phyloP scores from a whole-genome alignment of 1,284 basidiomycete genomes.

The Taiwanofungus camphoratus region DNA sequence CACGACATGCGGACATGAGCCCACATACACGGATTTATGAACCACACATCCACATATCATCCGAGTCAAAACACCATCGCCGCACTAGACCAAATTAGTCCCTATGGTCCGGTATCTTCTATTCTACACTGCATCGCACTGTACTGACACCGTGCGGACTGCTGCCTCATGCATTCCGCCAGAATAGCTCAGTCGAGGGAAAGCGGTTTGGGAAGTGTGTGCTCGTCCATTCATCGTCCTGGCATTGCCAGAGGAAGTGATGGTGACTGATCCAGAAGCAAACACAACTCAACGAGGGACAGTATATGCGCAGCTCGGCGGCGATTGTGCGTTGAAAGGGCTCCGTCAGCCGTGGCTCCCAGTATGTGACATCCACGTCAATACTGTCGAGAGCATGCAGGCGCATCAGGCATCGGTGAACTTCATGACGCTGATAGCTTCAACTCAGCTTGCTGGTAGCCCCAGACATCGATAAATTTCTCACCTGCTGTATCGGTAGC shows the following conservation, averaged over 20 bases:
- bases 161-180: constrained; percentile 14
- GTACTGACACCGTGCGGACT: not conserved
- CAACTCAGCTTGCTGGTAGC: not conserved
- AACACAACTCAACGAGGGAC: constrained; percentile 21
- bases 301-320: constrained; percentile 27
- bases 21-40: constrained; percentile 5
- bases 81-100: constrained; percentile 6
- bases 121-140: not conserved
- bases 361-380: constrained; percentile 27
- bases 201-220: constrained; percentile 12
- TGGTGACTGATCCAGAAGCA: constrained; percentile 24
- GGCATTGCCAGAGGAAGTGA: constrained; percentile 22
- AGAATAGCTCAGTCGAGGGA: constrained; percentile 15
- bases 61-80: not conserved
- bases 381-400: constrained; percentile 22
- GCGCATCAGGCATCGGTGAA: constrained; percentile 23
- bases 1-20: not conserved
- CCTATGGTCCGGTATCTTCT: constrained; percentile 8
- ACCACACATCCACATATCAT: too few relatives aligned
- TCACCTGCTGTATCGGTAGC: constrained; percentile 23
- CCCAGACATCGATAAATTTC: constrained; percentile 7
- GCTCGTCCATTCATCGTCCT: constrained; percentile 21
- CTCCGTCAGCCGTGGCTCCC: constrained; percentile 21
- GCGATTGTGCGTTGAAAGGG: constrained; percentile 23
- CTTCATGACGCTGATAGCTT: constrained; percentile 19